Evolutionary conservation across 2,329 filamentous ascomycete species (phyloP), one percentile per base, ranked within the genome.

Genomic region (Leptodontidium sp.): DNA sequence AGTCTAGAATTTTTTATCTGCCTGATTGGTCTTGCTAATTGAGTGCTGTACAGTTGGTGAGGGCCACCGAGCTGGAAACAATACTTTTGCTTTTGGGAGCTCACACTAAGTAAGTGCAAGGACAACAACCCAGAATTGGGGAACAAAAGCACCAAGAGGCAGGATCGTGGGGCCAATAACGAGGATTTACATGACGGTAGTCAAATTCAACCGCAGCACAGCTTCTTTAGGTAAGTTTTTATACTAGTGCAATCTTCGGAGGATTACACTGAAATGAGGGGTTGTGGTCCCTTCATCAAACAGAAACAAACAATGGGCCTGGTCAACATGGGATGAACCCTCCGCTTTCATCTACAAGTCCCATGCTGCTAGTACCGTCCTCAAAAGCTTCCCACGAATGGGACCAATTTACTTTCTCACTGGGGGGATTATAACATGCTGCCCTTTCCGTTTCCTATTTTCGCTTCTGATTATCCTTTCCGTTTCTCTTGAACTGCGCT

Each of bases 351-450:
- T 15, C 35, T 21, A 15, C 35, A 17, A 35, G 15, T 57, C 3
- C 35, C 12, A 59, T 21, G 8, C 29, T 14, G 24, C 7, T 15
- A 14, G 17, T 21, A 59, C 9, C 38, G 29, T 4, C 4, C 4
- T 4, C 29, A 2, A 43, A 17, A 32, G 21, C 35, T 59, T 64
- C 43, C 45, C 38, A 64, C 61, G 49, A 64, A 55, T 64, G 15
- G 26, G 58, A 11, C 11, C 15, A 15, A 38, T 55, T 29, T 55
- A n/a, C 43, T 47, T 15, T 40, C 24, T 12, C 14, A 12, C 5
- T 9, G 11, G 6, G n/a, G 43, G 8, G 14, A 43, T 14, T 57
- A 45, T 29, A 53, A 45, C 32, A 29, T 47, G 38, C 32, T n/a
- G 17, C 26, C 15, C 50, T 26, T 29, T 50, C n/a, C 45, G 32